Evolutionary conservation across 192 early-diverging fungal species (phyloP).

Genomic region (Powellomyces hirtus): DNA sequence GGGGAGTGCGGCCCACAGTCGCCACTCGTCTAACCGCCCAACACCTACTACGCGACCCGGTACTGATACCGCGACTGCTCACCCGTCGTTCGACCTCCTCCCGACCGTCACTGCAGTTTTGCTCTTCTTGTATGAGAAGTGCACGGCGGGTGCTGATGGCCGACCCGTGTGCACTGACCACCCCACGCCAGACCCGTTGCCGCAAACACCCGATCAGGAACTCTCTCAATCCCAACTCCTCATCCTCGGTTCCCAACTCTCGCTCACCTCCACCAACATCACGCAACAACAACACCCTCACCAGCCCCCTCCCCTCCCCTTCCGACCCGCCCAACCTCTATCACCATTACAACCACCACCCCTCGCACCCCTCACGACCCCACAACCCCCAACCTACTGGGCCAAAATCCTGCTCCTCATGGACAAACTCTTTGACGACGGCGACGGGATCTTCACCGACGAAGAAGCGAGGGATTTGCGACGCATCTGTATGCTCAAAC

Average conservation of each 20-base stretch:
- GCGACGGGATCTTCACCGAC: not conserved
- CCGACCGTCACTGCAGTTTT: not conserved
- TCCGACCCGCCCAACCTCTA: not conserved
- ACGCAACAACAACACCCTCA: not conserved
- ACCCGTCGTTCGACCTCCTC: not conserved
- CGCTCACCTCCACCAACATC: not conserved
- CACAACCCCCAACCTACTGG: slow-evolving; percentile 10
- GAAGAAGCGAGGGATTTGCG: not conserved
- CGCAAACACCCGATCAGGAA: not conserved
- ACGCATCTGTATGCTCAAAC: not conserved
- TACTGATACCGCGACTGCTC: not conserved
- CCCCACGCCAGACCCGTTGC: not conserved
- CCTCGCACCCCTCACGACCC: not conserved
- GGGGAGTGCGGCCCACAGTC: not conserved
- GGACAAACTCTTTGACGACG: not conserved
- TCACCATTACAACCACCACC: not conserved
- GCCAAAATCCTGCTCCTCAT: slow-evolving; percentile 3
- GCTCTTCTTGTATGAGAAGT: not conserved
- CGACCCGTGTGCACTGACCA: not conserved
- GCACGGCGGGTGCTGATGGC: not conserved
- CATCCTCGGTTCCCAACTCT: not conserved
- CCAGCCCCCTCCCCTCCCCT: not conserved
- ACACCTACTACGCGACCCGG: not conserved
- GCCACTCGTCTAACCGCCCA: not conserved
- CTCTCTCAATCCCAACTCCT: slow-evolving; percentile 2